Evolutionary conservation across 2,329 filamentous ascomycete species (phyloP).

Genomic region (Epichloe gansuensis): DNA sequence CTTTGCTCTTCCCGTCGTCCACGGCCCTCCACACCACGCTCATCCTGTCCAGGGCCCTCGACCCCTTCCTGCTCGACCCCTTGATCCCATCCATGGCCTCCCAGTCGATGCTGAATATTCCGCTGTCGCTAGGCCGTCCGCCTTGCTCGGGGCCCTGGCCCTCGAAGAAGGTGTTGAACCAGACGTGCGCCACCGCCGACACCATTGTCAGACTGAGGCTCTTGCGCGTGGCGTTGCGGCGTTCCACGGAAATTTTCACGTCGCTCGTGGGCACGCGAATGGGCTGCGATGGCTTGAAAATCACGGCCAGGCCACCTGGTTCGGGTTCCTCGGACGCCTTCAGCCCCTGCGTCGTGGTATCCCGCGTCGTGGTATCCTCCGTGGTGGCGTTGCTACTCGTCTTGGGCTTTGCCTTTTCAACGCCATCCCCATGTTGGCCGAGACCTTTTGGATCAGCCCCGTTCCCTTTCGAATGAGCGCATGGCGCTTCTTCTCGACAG

Average conservation of each 20-base stretch:
- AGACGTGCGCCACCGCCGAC: constrained; percentile 84
- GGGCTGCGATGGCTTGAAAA: constrained; percentile 60
- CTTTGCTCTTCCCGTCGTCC: constrained; percentile 12
- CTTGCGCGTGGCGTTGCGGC: constrained; percentile 66
- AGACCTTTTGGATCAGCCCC: constrained; percentile 23
- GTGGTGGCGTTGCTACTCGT: constrained; percentile 7
- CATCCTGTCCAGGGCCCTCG: constrained; percentile 66
- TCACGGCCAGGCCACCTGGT: constrained; percentile 57
- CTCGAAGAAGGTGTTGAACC: constrained; percentile 95
- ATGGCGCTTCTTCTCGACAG: constrained; percentile 8
- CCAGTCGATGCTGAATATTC: constrained; percentile 47
- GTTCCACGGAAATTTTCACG: constrained; percentile 81
- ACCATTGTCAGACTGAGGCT: constrained; percentile 79
- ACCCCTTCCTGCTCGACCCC: constrained; percentile 72
- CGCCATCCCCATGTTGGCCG: constrained; percentile 11
- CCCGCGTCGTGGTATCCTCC: constrained; percentile 6
- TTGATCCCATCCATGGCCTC: constrained; percentile 86
- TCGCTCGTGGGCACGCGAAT: constrained; percentile 70
- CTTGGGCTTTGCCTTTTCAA: constrained; percentile 13
- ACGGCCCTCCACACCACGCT: constrained; percentile 69
- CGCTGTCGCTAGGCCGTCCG: constrained; percentile 55
- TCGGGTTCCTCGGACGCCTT: constrained; percentile 25
- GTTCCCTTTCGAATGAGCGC: constrained; percentile 18
- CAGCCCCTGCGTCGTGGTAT: background rate
- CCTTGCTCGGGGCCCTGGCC: constrained; percentile 59